Conservation (phyloP, 163 green algal species). For the Coccomyxa subellipsoidea region DNA sequence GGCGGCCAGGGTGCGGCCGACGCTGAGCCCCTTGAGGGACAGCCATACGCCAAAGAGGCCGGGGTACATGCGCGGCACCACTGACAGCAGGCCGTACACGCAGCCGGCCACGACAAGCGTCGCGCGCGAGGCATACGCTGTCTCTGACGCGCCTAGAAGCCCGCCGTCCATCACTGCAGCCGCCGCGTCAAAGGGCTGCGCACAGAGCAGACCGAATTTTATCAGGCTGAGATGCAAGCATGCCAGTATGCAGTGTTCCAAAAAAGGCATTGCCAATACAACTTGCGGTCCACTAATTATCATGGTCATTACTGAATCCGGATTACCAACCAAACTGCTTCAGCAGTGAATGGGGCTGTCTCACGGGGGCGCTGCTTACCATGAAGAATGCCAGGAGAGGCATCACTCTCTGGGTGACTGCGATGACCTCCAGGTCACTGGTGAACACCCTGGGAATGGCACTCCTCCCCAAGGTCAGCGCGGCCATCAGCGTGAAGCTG, state of each 20-base stretch:
- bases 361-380: background rate
- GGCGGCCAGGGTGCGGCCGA: constrained; percentile 1
- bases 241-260: too few relatives aligned
- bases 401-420: constrained; percentile 9
- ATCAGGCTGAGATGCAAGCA: background rate
- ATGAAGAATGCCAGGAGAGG: constrained; percentile 18
- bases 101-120: background rate
- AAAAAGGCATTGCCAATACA: too few relatives aligned
- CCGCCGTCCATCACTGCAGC: constrained; percentile 49
- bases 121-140: constrained; percentile 14
- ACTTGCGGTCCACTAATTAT: too few relatives aligned
- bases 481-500: constrained; percentile 25
- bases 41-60: constrained; percentile 10
- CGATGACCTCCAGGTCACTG: constrained; percentile 26
- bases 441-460: constrained; percentile 43
- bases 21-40: constrained; percentile 10
- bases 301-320: too few relatives aligned
- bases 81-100: background rate
- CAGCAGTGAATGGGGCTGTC: background rate
- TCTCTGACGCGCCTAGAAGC: constrained; percentile 36
- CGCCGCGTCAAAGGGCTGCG: constrained; percentile 49
- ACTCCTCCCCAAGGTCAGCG: constrained; percentile 13
- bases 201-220: background rate
- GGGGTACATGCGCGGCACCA: background rate
- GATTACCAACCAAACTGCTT: too few relatives aligned